phyloP scores from a whole-genome alignment of 306 rosid genomes.

The Lagenaria siceraria region DNA sequence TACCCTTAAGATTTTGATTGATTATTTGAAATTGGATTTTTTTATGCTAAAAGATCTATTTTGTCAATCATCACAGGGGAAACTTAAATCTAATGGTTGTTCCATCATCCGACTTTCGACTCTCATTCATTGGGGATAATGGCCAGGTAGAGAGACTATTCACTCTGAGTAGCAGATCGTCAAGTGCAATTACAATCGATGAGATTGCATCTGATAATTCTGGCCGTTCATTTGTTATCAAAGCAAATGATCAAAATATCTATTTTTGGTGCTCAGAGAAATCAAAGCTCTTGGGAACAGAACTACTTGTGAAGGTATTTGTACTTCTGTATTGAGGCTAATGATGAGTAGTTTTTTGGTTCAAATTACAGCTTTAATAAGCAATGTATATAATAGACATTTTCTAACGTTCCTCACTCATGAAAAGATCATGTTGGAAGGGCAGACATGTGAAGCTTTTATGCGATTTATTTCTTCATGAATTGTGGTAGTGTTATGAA shows the following conservation, averaged over 20 bases:
- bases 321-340: background rate
- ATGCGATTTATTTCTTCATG: background rate
- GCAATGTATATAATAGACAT: background rate
- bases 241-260: conserved; percentile 24
- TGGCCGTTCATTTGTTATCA: conserved; percentile 65
- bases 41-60: conserved; percentile 12
- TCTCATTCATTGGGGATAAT: conserved; percentile 78
- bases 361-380: background rate
- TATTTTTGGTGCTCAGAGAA: conserved; percentile 93
- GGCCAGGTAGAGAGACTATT: conserved; percentile 51
- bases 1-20: background rate
- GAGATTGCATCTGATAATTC: conserved; percentile 61
- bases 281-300: conserved; percentile 78
- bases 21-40: background rate
- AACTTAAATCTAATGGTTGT: conserved; percentile 57
- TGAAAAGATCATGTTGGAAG: background rate
- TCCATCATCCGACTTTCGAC: conserved; percentile 82
- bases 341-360: background rate
- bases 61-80: conserved; percentile 51
- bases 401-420: background rate
- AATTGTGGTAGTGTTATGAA: background rate
- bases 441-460: background rate
- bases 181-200: conserved; percentile 39
- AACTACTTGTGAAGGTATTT: conserved; percentile 66
- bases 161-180: conserved; percentile 34